Conservation (phyloP, 2,329 filamentous ascomycete species). For the Diaporthe sp. region DNA sequence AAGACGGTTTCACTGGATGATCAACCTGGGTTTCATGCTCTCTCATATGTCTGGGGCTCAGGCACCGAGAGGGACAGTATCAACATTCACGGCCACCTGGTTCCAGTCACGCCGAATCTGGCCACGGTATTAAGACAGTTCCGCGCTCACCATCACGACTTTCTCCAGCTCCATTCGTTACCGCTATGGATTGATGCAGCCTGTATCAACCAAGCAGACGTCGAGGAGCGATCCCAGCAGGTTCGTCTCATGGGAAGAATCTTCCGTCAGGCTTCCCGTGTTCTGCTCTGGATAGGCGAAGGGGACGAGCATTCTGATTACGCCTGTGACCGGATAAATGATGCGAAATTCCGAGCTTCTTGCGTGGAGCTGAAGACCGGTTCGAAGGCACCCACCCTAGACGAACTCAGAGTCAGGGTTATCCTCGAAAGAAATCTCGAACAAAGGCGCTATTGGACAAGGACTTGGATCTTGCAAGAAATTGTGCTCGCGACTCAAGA, state of each 20-base stretch:
- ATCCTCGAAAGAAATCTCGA: background rate
- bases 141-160: background rate
- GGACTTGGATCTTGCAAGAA: background rate
- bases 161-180: background rate
- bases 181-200: slow-evolving; percentile 36
- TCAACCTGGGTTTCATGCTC: background rate
- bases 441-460: background rate
- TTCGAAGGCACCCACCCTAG: background rate
- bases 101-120: slow-evolving; percentile 29
- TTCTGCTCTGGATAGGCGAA: background rate
- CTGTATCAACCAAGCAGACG: slow-evolving; percentile 38
- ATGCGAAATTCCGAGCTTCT: background rate
- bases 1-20: background rate
- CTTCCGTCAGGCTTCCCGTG: slow-evolving; percentile 3
- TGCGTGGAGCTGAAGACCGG: background rate
- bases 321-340: background rate
- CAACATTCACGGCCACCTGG: background rate
- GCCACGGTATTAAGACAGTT: background rate
- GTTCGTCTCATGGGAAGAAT: slow-evolving; percentile 30
- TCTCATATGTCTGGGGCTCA: background rate
- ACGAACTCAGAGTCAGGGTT: background rate
- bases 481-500: background rate
- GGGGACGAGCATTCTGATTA: background rate
- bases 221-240: slow-evolving; percentile 23
- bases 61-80: background rate